Conservation (phyloP, 805 yeast species). For the Lachancea dasiensis region DNA sequence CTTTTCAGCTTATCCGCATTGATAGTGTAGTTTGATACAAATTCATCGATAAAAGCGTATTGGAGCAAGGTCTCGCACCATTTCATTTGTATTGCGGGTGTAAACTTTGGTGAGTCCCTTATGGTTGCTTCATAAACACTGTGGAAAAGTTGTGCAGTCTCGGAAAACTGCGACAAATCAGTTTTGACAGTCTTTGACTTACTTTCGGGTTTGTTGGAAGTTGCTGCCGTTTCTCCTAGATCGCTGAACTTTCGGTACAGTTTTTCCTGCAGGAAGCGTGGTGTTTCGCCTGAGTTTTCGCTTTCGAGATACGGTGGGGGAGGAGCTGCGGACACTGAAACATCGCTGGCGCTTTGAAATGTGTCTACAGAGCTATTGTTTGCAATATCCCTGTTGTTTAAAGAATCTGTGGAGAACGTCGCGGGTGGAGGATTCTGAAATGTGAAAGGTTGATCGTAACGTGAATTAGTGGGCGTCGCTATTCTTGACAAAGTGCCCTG, state of each 20-base stretch:
- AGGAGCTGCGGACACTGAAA: constrained; percentile 5
- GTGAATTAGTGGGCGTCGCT: constrained; percentile 4
- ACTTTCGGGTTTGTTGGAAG: background rate
- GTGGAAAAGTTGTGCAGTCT: constrained; percentile 20
- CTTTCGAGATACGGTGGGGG: constrained; percentile 22
- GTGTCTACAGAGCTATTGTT: constrained; percentile 9
- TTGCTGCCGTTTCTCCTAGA: background rate
- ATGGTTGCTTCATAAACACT: constrained; percentile 22
- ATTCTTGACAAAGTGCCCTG: background rate
- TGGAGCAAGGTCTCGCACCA: constrained; percentile 58
- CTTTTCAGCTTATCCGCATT: constrained; percentile 41
- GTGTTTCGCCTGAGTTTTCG: constrained; percentile 6
- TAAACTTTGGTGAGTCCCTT: constrained; percentile 31
- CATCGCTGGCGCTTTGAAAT: constrained; percentile 8
- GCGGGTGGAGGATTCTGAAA: background rate
- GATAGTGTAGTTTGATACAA: constrained; percentile 39
- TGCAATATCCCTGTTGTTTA: background rate
- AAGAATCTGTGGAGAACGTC: constrained; percentile 3
- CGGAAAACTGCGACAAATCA: constrained; percentile 17
- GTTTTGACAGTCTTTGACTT: constrained; percentile 1
- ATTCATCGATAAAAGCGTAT: constrained; percentile 38
- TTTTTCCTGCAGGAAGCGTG: constrained; percentile 15
- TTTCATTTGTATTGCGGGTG: constrained; percentile 50
- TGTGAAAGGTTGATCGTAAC: constrained; percentile 17
- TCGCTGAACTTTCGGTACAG: constrained; percentile 12